Evolutionary conservation across 805 yeast species (phyloP), one percentile per base, ranked within the genome.

Genomic region (Phaffomyces thermotolerans): DNA sequence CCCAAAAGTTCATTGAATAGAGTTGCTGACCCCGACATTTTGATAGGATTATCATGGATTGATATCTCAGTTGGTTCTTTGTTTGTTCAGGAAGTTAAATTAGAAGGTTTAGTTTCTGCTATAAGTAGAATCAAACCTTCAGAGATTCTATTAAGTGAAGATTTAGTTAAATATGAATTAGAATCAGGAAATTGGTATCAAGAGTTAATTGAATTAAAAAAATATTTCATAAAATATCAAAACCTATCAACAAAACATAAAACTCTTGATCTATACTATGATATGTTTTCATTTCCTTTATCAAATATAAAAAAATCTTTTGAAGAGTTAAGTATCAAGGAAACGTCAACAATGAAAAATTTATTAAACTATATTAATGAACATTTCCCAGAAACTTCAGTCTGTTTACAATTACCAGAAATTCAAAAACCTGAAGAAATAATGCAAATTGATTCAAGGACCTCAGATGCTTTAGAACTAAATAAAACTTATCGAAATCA

Each of bases 51-150:
- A 1, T 73, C 89, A 25, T 93, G 98, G 98, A 75, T 83, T 36
- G 99, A 93, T 63, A 68, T 91, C 0, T 83, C 93, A 0, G 78
- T 91, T 1, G 97, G 98, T 0, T 79, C 79, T 20, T 75, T 87
- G 37, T 78, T 70, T 53, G 84, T 83, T 3, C 86, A 87, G 54
- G 75, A 76, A 39, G 76, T 86, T 0, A 70, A 73, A 1, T 56
- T 81, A 18, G 73, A 69, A 6, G 81, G 79, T 23, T 62, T 90
- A 4, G 71, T 80, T 40, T 74, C 93, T 6, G 87, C 87, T 35
- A 65, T 93, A 1, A 71, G 91, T 0, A 71, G 97, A 46, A 79
- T 93, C 7, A 72, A 72, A 39, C 98, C 99, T 0, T 74, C 81
- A 32, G 99, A 91, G 54, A 76, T 91, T 13, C 54, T 91, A 10